Percentiles rank a stretch among this genome's conserved stretches.
Conservation (phyloP, 2,329 filamentous ascomycete genomes). For the Ilyonectria sp. region DNA sequence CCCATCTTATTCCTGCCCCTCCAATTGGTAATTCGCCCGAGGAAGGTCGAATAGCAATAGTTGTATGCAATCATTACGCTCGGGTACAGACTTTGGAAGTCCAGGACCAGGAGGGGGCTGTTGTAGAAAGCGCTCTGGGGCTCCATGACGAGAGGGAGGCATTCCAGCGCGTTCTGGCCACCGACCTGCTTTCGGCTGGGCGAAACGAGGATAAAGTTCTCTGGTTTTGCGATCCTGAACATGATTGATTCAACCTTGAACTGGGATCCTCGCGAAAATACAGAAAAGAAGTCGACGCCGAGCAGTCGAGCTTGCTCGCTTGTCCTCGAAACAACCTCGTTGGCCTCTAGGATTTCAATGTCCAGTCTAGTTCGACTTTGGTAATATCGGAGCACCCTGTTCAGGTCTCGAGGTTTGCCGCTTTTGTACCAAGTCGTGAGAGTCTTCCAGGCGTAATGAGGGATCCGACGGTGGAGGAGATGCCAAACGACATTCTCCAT, state of each 20-base stretch:
- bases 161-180: slow-evolving; percentile 93
- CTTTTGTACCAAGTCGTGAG: slow-evolving; percentile 88
- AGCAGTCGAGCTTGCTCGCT: slow-evolving; percentile 95
- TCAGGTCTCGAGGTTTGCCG: slow-evolving; percentile 76
- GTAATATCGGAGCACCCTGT: slow-evolving; percentile 85
- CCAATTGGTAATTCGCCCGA: slow-evolving; percentile 89
- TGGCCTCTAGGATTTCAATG: slow-evolving; percentile 91
- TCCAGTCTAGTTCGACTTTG: slow-evolving; percentile 82
- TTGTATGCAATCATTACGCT: slow-evolving; percentile 99
- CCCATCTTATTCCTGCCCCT: slow-evolving; percentile 96
- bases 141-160: slow-evolving; percentile 96
- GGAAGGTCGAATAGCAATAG: slow-evolving; percentile 97
- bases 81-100: slow-evolving; percentile 96
- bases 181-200: slow-evolving; percentile 94
- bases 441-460: slow-evolving; percentile 85
- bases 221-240: slow-evolving; percentile 98
- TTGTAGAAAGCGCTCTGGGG: slow-evolving; percentile 95
- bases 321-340: slow-evolving; percentile 89
- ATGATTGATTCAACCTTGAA: slow-evolving; percentile 99
- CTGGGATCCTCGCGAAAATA: slow-evolving; percentile 94
- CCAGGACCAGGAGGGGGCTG: slow-evolving; percentile 89
- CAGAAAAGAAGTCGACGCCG: slow-evolving; percentile 96
- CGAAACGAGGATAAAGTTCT: slow-evolving; percentile 92
- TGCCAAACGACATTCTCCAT: slow-evolving; percentile 98
- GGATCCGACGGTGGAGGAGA: slow-evolving; percentile 87